Base-by-base conservation (phyloP, 345 rosid genomes). In the Salix purpurea region DNA sequence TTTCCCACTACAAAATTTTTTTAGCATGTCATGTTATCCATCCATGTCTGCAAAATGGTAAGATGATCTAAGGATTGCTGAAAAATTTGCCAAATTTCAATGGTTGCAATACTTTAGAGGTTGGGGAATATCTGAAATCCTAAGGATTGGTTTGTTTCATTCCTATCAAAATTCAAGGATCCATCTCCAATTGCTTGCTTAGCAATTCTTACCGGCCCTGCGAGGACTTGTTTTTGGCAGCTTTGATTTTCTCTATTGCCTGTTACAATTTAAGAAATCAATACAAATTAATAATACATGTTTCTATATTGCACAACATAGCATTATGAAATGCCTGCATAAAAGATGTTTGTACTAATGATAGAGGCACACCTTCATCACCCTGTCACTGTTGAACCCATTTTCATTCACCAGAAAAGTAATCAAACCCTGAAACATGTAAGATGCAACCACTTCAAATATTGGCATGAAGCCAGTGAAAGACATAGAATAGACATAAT, bases 201-300 rank as follows among this genome's bases (percentile, higher is more conserved):
- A 40, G 26, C 70, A 73, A 61, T 71, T 72, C 91, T 79, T 74
- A 96, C 99, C 93, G 85, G 72, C 97, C 99, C 88, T 96, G 98
- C n/a, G 97, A 84, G 77, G 92, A 88, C 88, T 92, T 96, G 85
- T 92, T 91, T 91, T 92, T 96, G 28, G 99, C 97, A 32, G 89
- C 83, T 83, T 93, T 96, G 46, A 96, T 89, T 79, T 96, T 96
- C 86, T 96, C 97, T 74, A 90, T 80, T 5, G 96, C 95, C 97
- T 93, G 81, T 65, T 56, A 67, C 34, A 74, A 71, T 74, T 19
- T 62, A 14, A 32, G 72, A 81, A 61, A 81, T 50, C 61, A 46
- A 54, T 52, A 73, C 16, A 65, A 48, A 69, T 23, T 56, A 4
- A 46, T 0, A 68, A 13, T 19, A 46, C 19, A 46, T 46, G 69